These are phyloP conservation scores for Arctium minus DNA, from an alignment of 129 eudicot species.

Conservation along the genomic window DNA sequence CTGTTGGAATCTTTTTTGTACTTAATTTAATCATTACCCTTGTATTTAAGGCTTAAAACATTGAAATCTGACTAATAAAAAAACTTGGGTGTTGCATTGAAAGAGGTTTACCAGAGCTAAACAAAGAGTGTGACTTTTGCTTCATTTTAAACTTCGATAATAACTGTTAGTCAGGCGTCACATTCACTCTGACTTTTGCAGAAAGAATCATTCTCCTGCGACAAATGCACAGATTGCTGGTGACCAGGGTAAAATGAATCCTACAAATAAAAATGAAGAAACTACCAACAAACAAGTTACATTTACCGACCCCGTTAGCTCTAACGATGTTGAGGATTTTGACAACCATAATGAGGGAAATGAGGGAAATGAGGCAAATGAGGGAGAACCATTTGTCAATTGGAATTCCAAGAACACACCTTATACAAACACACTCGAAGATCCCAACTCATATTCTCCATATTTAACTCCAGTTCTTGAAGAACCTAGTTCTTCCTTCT, in stretches of 20 bases:
- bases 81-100: neutral
- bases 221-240: conserved; percentile 29
- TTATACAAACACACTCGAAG: conserved; percentile 47
- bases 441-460: conserved; percentile 73
- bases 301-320: conserved; percentile 68
- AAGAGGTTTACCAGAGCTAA: neutral
- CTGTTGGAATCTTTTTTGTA: no score
- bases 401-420: conserved; percentile 58
- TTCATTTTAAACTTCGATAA: neutral
- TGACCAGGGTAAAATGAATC: conserved; percentile 35
- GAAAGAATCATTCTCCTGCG: conserved; percentile 44
- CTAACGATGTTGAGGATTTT: conserved; percentile 42
- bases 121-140: neutral
- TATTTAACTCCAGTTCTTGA: conserved; percentile 85
- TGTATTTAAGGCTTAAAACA: no score
- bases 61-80: no score
- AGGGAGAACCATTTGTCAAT: conserved; percentile 46
- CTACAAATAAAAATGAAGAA: conserved; percentile 42
- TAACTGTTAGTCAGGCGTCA: neutral
- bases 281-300: conserved; percentile 59
- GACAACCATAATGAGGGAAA: conserved; percentile 46
- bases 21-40: no score
- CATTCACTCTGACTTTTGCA: conserved; percentile 21
- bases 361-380: conserved; percentile 52
- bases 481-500: conserved; percentile 88